phyloP scores from a whole-genome alignment of 2,329 filamentous ascomycete species.

The Macroventuria anomochaeta region DNA sequence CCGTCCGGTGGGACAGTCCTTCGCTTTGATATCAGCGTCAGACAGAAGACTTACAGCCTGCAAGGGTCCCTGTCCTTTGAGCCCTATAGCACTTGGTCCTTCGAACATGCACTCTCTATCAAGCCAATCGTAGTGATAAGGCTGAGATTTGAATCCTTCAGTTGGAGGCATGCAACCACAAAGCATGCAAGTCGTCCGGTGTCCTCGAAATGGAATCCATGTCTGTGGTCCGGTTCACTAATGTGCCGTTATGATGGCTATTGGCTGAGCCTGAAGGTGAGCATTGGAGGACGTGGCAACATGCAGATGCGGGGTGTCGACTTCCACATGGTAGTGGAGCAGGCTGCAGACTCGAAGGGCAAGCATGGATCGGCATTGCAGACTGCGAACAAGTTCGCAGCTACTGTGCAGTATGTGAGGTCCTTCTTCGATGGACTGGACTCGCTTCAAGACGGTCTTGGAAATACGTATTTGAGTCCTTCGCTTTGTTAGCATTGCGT shows the following conservation, averaged over 20 bases:
- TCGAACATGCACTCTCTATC: not conserved
- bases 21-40: slow-evolving; percentile 7
- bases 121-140: slow-evolving; percentile 15
- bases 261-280: slow-evolving; percentile 6
- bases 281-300: slow-evolving; percentile 16
- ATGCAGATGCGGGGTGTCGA: slow-evolving; percentile 11
- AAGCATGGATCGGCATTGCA: slow-evolving; percentile 19
- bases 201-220: slow-evolving; percentile 10
- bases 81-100: not conserved
- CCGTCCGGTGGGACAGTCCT: slow-evolving; percentile 21
- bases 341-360: slow-evolving; percentile 8
- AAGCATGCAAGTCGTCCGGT: slow-evolving; percentile 26
- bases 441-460: not conserved
- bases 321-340: not conserved
- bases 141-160: slow-evolving; percentile 20
- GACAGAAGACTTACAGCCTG: not conserved
- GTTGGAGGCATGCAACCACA: slow-evolving; percentile 11
- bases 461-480: not conserved
- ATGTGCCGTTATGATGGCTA: slow-evolving; percentile 6
- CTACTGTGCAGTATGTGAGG: slow-evolving; percentile 4
- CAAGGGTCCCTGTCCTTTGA: not conserved
- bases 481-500: not conserved
- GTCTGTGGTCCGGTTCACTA: not conserved
- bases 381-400: slow-evolving; percentile 25
- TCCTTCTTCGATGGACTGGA: not conserved